Percentiles rank a stretch among this genome's conserved stretches.
These are phyloP conservation scores for Nakazawaea ernobii DNA, from an alignment of 805 yeast genomes.

Conservation along the genomic window DNA sequence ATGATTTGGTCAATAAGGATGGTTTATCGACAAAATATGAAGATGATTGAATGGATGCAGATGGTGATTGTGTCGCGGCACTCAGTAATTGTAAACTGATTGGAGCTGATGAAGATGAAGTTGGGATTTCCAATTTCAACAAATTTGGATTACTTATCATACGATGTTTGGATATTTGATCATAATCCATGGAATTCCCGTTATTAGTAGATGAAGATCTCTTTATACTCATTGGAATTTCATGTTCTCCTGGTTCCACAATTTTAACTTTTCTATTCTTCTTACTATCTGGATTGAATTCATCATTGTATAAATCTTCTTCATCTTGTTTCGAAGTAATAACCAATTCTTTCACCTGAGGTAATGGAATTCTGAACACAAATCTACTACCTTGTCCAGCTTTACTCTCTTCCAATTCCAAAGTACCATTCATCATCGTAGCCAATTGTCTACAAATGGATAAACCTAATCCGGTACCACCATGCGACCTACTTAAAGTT, in stretches of 20 bases:
- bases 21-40: conserved; percentile 34
- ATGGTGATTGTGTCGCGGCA: conserved; percentile 1
- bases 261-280: conserved; percentile 47
- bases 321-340: conserved; percentile 22
- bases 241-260: conserved; percentile 13
- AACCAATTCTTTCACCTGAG: conserved; percentile 53
- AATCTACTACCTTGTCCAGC: conserved; percentile 84
- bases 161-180: background rate
- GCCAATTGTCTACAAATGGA: conserved; percentile 88
- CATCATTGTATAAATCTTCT: conserved; percentile 53
- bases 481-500: conserved; percentile 82
- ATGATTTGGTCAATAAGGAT: conserved; percentile 36
- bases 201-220: background rate
- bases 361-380: conserved; percentile 70
- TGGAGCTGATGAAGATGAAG: background rate
- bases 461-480: conserved; percentile 94
- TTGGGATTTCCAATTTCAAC: background rate
- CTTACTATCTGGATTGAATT: conserved; percentile 52
- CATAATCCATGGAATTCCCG: background rate
- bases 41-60: conserved; percentile 8
- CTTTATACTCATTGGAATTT: background rate
- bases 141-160: background rate
- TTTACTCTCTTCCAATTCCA: conserved; percentile 57
- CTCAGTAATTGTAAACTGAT: conserved; percentile 6
- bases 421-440: conserved; percentile 82